A percentile compares a stretch with the other conserved stretches of the same genome.
Conservation (phyloP, 345 rosid genomes). For the Viola odorata region DNA sequence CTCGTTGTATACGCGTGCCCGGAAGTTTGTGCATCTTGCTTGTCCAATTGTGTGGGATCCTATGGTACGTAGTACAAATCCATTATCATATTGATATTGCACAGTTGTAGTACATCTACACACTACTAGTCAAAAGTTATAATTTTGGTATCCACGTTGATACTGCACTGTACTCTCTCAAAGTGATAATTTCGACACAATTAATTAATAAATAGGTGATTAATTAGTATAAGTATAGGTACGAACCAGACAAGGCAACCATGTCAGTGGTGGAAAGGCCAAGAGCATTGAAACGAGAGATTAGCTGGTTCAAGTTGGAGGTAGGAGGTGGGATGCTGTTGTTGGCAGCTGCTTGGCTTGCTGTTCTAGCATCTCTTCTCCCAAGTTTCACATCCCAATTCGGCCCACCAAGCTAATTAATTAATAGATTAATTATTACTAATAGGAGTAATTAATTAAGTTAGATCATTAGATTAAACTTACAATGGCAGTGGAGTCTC, state of each 20-base stretch:
- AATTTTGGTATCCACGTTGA: no score
- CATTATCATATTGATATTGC: no score
- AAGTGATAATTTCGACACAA: no score
- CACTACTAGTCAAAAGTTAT: no score
- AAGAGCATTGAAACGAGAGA: constrained; percentile 45
- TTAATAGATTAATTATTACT: background rate
- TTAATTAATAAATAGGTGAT: no score
- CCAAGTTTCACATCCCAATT: constrained; percentile 78
- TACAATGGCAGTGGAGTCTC: constrained; percentile 46
- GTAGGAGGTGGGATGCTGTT: constrained; percentile 65
- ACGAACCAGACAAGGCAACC: constrained; percentile 73
- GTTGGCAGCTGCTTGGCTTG: constrained; percentile 79
- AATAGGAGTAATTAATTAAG: no score
- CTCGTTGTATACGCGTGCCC: constrained; percentile 39
- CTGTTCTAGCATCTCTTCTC: constrained; percentile 72
- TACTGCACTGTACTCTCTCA: no score
- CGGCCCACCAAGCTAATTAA: constrained; percentile 69
- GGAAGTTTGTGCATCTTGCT: constrained; percentile 40
- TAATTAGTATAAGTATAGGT: no score
- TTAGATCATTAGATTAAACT: no score
- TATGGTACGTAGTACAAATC: no score
- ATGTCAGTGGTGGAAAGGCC: constrained; percentile 74
- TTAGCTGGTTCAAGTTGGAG: constrained; percentile 48
- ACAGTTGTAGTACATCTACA: no score
- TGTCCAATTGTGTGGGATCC: constrained; percentile 45